Evolutionary conservation across 345 rosid genomes (phyloP), one percentile per base, ranked within the genome.

Genomic region (Euphorbia pulcherrima): DNA sequence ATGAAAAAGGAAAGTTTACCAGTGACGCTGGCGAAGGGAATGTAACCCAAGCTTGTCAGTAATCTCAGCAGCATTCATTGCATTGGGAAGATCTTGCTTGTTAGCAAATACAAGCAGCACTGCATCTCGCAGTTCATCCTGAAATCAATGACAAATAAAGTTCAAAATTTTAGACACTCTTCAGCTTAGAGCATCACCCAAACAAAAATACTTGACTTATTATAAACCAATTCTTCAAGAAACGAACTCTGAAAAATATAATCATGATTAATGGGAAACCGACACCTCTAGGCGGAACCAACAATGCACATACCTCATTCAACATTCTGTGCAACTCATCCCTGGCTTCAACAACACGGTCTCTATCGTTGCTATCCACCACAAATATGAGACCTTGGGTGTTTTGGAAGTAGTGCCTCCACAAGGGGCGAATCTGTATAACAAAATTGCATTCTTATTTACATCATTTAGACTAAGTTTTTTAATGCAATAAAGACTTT

Each of bases 11-110:
- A 13, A 39, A 26, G 65, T 61, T 68, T 68, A 68, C 72, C 72
- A 69, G 65, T 60, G 72, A 23, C 72, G 72, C 62, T 68, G 72
- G 26, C 72, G 72, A 1, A 68, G 72, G 3, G 62, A 67, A 4
- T 55, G 37, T 8, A 55, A 61, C 60, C 70, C 62, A 67, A 55
- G 70, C 27, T 55, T 67, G 61, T 55, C 70, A 16, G 70, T 67
- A 21, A 67, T 67, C 30, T 67, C 70, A 40, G 70, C 68, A 65
- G 68, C 68, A 55, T 68, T 68, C 71, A 68, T 68, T 27, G 71
- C 71, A 47, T 68, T 69, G n/a, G 72, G 72, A 69, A 69, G 72
- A 69, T 69, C 72, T 41, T 69, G 72, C 35, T 69, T 69, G 40
- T 60, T 69, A 21, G 72, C 72, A 60, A 68, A 60, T 40, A 69